These are phyloP conservation scores for Chloropicon primus DNA, from an alignment of 139 green algal genomes.

Conservation along the genomic window DNA sequence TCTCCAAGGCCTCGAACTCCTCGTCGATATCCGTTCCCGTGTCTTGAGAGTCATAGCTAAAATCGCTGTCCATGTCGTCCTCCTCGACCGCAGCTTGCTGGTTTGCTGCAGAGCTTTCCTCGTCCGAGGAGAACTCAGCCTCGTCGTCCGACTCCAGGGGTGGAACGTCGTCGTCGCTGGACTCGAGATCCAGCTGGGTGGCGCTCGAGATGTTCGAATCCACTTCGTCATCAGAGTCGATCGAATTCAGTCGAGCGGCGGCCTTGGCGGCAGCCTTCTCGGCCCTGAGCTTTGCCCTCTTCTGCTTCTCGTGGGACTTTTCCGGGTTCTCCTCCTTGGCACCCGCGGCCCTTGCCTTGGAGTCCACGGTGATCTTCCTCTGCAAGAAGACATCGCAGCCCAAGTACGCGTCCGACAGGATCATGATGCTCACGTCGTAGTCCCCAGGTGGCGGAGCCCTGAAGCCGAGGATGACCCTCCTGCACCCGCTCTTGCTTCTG, in stretches of 20 bases:
- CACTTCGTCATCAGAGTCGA: not conserved
- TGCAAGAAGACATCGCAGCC: not conserved
- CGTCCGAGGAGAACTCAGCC: too few relatives aligned
- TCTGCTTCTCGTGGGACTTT: not conserved
- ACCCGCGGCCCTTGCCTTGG: not conserved
- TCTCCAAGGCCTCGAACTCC: not conserved
- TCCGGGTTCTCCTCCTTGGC: not conserved
- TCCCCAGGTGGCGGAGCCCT: not conserved
- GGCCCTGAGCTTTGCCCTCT: not conserved
- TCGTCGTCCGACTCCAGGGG: not conserved
- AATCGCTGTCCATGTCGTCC: not conserved
- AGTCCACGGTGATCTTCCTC: not conserved
- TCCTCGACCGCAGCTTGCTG: not conserved
- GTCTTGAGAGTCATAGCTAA: not conserved
- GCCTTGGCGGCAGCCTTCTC: not conserved
- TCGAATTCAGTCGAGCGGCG: not conserved
- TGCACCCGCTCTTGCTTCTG: not conserved
- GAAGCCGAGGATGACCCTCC: not conserved
- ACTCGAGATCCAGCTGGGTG: not conserved
- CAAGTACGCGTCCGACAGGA: not conserved
- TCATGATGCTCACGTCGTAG: not conserved
- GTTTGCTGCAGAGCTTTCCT: too few relatives aligned
- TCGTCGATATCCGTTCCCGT: not conserved
- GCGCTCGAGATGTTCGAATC: too few relatives aligned
- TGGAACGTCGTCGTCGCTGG: not conserved